These are phyloP conservation scores for Paulownia fortunei DNA, from an alignment of 257 asterid genomes.

Conservation along the genomic window DNA sequence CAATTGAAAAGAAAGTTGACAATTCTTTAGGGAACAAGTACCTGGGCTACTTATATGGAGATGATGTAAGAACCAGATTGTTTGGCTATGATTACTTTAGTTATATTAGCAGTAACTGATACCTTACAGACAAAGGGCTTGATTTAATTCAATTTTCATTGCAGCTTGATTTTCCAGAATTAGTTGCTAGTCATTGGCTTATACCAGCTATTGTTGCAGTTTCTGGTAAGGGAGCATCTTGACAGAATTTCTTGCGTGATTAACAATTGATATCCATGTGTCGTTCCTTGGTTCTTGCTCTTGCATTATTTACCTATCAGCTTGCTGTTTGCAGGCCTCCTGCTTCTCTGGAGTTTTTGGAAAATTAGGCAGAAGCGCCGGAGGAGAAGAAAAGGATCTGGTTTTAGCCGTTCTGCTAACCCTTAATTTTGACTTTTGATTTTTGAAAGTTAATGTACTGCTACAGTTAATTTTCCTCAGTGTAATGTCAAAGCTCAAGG, in stretches of 20 bases:
- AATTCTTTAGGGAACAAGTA: conserved; percentile 61
- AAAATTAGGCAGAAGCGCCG: conserved; percentile 82
- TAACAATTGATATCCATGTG: background rate
- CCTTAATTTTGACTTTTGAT: conserved; percentile 34
- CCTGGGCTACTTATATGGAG: conserved; percentile 72
- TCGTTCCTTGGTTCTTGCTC: background rate
- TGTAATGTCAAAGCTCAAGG: conserved; percentile 21
- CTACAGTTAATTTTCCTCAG: background rate
- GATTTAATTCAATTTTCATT: conserved; percentile 1
- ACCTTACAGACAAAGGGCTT: background rate
- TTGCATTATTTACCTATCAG: background rate
- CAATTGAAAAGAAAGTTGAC: conserved; percentile 41
- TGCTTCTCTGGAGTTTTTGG: conserved; percentile 74
- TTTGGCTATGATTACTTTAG: background rate
- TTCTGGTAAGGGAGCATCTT: conserved; percentile 59
- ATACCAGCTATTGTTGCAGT: conserved; percentile 74
- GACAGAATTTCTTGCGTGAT: background rate
- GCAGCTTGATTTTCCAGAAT: conserved; percentile 86
- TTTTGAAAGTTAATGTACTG: conserved; percentile 18
- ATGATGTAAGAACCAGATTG: conserved; percentile 65
- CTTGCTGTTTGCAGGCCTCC: conserved; percentile 56
- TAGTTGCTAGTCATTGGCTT: conserved; percentile 91
- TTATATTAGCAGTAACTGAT: background rate
- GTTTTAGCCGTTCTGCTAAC: conserved; percentile 59
- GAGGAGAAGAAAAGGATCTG: conserved; percentile 76